Conservation (phyloP, 192 early-diverging fungal species). For the Hyaloraphidium curvatum region DNA sequence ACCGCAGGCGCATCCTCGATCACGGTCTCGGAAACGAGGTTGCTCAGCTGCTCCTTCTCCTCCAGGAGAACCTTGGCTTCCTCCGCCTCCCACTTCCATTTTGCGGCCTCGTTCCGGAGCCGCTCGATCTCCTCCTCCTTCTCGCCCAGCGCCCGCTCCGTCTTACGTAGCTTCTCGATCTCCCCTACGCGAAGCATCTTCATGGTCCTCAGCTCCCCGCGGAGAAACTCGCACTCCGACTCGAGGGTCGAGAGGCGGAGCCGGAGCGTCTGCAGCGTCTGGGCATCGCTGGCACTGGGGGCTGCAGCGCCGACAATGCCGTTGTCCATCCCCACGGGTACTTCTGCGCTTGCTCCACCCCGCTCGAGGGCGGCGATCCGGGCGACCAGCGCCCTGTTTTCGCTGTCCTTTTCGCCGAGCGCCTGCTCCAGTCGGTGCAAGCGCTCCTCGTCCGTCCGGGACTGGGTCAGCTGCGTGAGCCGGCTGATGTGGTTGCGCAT, state of each 20-base stretch:
- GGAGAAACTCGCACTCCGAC: slow-evolving; percentile 5
- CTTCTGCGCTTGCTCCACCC: neutral
- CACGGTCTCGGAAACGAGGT: no score
- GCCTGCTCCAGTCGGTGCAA: slow-evolving; percentile 13
- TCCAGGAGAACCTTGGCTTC: slow-evolving; percentile 6
- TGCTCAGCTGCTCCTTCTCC: no score
- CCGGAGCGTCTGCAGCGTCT: slow-evolving; percentile 9
- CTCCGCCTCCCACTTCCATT: slow-evolving; percentile 15
- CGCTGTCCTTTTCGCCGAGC: slow-evolving; percentile 13
- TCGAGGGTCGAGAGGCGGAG: slow-evolving; percentile 11
- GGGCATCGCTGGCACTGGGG: neutral
- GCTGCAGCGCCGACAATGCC: neutral
- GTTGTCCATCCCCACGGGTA: neutral
- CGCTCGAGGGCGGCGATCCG: slow-evolving; percentile 10
- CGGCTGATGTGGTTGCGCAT: slow-evolving; percentile 19
- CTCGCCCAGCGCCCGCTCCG: slow-evolving; percentile 11
- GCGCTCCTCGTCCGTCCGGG: slow-evolving; percentile 7
- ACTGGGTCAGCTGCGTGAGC: slow-evolving; percentile 12
- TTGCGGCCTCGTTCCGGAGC: slow-evolving; percentile 5
- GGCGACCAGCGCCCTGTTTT: slow-evolving; percentile 13
- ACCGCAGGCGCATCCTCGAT: no score
- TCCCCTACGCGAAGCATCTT: slow-evolving; percentile 14
- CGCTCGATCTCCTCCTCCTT: slow-evolving; percentile 13
- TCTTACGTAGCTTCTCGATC: slow-evolving; percentile 15
- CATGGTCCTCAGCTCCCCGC: slow-evolving; percentile 8